Evolutionary conservation across 2,329 filamentous ascomycete genomes (phyloP), one percentile per base, ranked within the genome.

Genomic region (Colletotrichum sp.): DNA sequence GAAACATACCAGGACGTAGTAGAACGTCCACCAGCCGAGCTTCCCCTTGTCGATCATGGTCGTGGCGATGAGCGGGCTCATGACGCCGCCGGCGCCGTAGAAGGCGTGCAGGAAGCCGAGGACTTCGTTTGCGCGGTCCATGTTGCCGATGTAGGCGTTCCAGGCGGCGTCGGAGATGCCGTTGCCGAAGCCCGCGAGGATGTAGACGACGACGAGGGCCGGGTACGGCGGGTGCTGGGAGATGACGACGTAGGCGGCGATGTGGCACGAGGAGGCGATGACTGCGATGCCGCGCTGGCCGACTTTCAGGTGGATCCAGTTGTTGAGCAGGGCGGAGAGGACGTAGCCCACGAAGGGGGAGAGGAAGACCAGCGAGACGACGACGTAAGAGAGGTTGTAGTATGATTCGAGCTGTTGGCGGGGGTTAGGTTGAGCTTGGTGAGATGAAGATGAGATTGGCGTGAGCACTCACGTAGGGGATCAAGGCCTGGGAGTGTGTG

Each of bases 31-130:
- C 94, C 94, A 96, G 1, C 87, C 87, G 67, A 93, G 78, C 7
- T 86, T 79, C 0, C 86, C 91, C 79, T 91, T 91, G 0, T 92
- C 92, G 49, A 95, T 91, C 88, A 96, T 90, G 0, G 89, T 89
- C 0, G 94, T 95, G 0, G 94, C 93, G 65, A 95, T 89, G 5
- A 95, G 82, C 0, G 94, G 94, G n/a, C 91, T 89, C 1, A 95
- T 84, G 0, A 93, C 91, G 1, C 92, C 94, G 0, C 94, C 94
- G 1, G 92, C 78, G 0, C 93, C 93, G 79, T 95, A 96, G 67
- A 90, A 90, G 0, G 90, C 92, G 79, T 95, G 93, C 28, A 95
- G 84, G 70, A 95, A 88, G 0, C 93, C 93, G 0, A 95, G 87
- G 2, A 95, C 82, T 81, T 95, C 91, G 78, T 95, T 95, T 2